Evolutionary conservation across 2,329 filamentous ascomycete species (phyloP).

Genomic region (Xylariaceae sp.): DNA sequence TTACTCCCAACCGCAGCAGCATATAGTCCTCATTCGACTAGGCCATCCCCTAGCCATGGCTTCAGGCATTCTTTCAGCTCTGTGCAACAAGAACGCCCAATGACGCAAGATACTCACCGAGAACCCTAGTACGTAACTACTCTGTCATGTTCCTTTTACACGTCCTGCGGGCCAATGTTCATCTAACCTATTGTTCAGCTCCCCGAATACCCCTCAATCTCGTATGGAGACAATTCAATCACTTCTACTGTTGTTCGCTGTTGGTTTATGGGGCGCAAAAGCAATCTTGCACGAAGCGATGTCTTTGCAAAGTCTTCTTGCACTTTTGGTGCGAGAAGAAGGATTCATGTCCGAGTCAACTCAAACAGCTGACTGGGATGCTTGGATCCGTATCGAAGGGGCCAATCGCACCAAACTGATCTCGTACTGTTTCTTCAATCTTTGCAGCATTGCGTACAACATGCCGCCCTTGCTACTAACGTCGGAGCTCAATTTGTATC

Average conservation of each 20-base stretch:
- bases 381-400: slow-evolving; percentile 57
- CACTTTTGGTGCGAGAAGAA: slow-evolving; percentile 57
- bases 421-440: slow-evolving; percentile 61
- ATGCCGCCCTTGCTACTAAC: slow-evolving; percentile 58
- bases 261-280: slow-evolving; percentile 61
- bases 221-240: slow-evolving; percentile 65
- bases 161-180: background rate
- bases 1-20: slow-evolving; percentile 55
- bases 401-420: slow-evolving; percentile 58
- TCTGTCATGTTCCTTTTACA: background rate
- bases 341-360: slow-evolving; percentile 50
- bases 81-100: slow-evolving; percentile 54
- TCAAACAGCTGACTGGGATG: slow-evolving; percentile 55
- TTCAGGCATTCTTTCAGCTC: slow-evolving; percentile 59
- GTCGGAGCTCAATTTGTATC: slow-evolving; percentile 54
- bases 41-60: slow-evolving; percentile 56
- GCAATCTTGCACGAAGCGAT: slow-evolving; percentile 59
- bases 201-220: slow-evolving; percentile 57
- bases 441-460: slow-evolving; percentile 62
- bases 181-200: slow-evolving; percentile 36
- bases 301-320: slow-evolving; percentile 57
- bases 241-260: slow-evolving; percentile 57
- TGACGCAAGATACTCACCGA: slow-evolving; percentile 57
- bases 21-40: slow-evolving; percentile 59
- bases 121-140: slow-evolving; percentile 53